A percentile compares a stretch with the other conserved stretches of the same genome.
Evolutionary conservation across 1,284 basidiomycete species (phyloP).

Genomic region (Moesziomyces sp.): DNA sequence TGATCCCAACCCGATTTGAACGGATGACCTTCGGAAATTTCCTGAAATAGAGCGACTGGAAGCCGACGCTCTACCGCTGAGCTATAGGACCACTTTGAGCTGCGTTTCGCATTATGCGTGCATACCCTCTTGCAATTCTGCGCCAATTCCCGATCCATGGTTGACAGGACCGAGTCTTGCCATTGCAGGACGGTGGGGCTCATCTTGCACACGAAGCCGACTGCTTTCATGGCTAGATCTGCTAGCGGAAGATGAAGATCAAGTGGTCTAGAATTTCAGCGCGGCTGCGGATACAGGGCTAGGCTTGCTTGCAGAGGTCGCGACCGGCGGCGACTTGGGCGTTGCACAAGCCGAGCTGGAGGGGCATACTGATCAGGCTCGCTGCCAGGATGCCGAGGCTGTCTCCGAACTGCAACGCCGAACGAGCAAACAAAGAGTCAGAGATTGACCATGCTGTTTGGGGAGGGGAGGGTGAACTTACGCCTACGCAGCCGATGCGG

Average conservation of each 20-base stretch:
- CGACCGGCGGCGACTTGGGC: conserved; percentile 52
- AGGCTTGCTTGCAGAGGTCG: conserved; percentile 58
- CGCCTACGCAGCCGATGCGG: conserved; percentile 63
- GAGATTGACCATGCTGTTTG: neutral
- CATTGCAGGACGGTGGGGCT: too few relatives aligned
- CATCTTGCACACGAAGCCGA: too few relatives aligned
- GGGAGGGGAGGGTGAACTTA: conserved; percentile 21
- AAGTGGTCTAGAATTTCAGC: neutral
- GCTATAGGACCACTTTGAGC: conserved; percentile 31
- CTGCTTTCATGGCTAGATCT: too few relatives aligned
- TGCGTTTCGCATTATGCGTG: neutral
- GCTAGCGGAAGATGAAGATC: too few relatives aligned
- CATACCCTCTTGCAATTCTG: neutral
- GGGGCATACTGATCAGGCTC: conserved; percentile 61
- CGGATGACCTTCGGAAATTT: conserved; percentile 50
- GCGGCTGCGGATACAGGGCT: neutral
- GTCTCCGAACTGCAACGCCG: conserved; percentile 50
- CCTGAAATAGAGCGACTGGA: conserved; percentile 25
- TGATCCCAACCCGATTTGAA: conserved; percentile 54
- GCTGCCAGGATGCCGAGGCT: conserved; percentile 63
- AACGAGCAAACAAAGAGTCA: neutral
- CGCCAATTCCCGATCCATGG: too few relatives aligned
- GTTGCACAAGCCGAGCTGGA: conserved; percentile 58
- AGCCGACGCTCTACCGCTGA: conserved; percentile 56
- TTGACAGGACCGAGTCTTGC: too few relatives aligned